Evolutionary conservation across 1,284 basidiomycete genomes (phyloP).

Genomic region (Prillingera fragicola): DNA sequence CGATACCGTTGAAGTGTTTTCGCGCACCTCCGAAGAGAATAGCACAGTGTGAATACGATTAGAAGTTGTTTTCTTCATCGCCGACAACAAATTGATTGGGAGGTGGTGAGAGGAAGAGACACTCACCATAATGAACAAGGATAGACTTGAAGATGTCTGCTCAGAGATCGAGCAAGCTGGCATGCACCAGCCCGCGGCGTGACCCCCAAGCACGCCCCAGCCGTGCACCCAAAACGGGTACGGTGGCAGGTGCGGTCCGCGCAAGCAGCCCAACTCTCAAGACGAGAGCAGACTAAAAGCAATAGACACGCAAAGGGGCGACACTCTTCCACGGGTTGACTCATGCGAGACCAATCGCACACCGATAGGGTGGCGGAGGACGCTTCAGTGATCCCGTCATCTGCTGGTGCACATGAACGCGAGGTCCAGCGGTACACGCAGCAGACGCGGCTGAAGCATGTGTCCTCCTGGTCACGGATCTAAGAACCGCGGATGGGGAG

Average conservation of each 20-base stretch:
- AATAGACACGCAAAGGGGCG: constrained; percentile 4
- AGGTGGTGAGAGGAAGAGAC: not conserved
- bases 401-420: not conserved
- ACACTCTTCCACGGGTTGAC: constrained; percentile 48
- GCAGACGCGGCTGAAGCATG: constrained; percentile 18
- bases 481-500: constrained; percentile 46
- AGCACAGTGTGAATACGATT: constrained; percentile 50
- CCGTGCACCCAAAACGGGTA: constrained; percentile 3
- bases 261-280: constrained; percentile 9
- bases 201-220: constrained; percentile 11
- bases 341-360: constrained; percentile 48
- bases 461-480: constrained; percentile 46
- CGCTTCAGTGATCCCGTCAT: constrained; percentile 14
- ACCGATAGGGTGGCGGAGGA: constrained; percentile 45
- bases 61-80: constrained; percentile 45
- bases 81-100: constrained; percentile 5
- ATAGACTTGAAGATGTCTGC: constrained; percentile 13
- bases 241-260: too few species aligned
- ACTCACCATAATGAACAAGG: constrained; percentile 12
- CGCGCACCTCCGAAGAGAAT: constrained; percentile 40
- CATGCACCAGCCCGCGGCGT: not conserved
- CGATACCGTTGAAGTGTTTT: constrained; percentile 47
- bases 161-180: constrained; percentile 6
- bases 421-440: constrained; percentile 4
- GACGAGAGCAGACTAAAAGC: constrained; percentile 12